Base-by-base conservation (phyloP, 352 stramenopile genomes). In the Globisporangium rhizosaccharum region DNA sequence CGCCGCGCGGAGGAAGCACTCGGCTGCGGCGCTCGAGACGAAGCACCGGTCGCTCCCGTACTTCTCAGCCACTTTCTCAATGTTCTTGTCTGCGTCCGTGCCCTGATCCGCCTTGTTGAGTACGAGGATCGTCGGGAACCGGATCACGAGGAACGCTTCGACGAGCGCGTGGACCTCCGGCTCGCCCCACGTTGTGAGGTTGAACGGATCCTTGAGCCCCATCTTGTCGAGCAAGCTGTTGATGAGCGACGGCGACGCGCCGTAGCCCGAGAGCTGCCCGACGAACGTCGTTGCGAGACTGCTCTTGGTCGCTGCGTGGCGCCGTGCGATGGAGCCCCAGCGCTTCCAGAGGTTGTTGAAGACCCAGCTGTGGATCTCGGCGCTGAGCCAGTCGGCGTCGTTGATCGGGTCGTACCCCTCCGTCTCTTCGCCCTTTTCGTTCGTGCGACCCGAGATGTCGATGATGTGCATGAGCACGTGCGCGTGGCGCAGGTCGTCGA, bases 401-500 rank as follows among this genome's bases (percentile, higher is more conserved):
- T 96, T 88, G 48, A 92, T 91, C 23, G 87, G 87, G 61, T 96
- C 79, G 70, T 96, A 96, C 17, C 86, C 87, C 17, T 86, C 70
- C 0, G 85, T 96, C 53, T 90, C 79, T 52, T 90, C 86, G 51
- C 87, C 87, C 68, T 96, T 96, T 61, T 96, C 87, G 70, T 96
- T 96, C 10, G 87, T 96, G 42, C 80, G 79, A 6, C 87, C 87
- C 14, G 82, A 94, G 45, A 94, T 84, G 63, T 96, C 87, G 41
- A 96, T 88, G 65, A 96, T 96, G 67, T 96, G 87, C 76, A 96
- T 87, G 25, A 96, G 76, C 54, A 96, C 87, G 53, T 96, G 76
- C 8, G 87, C 87, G 53, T 95, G 85, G 11, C 87, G 85, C 45
- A 96, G 62, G 62, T 96, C 87, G 59, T 96, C 92, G 15, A 99